These are phyloP conservation scores for Aspergillus fumigatus DNA, from an alignment of 2,329 filamentous ascomycete genomes.

Conservation along the genomic window DNA sequence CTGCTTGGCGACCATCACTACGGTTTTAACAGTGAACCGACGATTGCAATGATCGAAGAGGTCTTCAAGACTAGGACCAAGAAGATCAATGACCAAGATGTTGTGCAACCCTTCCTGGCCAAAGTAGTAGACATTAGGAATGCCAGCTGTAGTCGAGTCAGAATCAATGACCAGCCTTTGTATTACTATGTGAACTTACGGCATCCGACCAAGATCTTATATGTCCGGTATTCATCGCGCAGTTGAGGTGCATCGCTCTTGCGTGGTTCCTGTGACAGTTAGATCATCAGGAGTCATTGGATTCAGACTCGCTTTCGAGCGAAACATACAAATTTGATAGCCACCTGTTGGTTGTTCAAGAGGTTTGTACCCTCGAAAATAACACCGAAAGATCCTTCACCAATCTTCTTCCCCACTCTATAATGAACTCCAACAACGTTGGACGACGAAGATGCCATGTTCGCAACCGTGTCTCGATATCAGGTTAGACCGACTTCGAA, in stretches of 20 bases:
- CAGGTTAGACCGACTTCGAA: constrained; percentile 13
- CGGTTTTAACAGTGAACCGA: constrained; percentile 93
- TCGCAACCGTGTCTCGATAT: constrained; percentile 4
- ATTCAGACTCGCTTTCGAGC: neutral
- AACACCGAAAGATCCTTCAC: constrained; percentile 96
- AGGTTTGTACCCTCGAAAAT: constrained; percentile 99
- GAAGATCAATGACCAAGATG: constrained; percentile 94
- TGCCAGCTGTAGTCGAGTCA: constrained; percentile 66
- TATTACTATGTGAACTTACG: constrained; percentile 61
- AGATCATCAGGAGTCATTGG: constrained; percentile 8
- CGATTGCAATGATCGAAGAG: constrained; percentile 96
- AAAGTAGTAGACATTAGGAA: constrained; percentile 99
- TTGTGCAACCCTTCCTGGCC: constrained; percentile 98
- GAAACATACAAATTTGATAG: constrained; percentile 91
- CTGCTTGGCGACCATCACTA: constrained; percentile 98
- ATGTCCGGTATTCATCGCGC: constrained; percentile 96
- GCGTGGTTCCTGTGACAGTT: constrained; percentile 72
- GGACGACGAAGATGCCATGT: constrained; percentile 81
- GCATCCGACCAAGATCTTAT: constrained; percentile 98
- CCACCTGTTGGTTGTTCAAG: constrained; percentile 97
- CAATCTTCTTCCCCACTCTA: constrained; percentile 98
- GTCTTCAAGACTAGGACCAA: constrained; percentile 91
- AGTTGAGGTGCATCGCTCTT: constrained; percentile 98
- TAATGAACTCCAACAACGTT: constrained; percentile 99
- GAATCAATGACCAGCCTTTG: constrained; percentile 7